A percentile compares a stretch with the other conserved stretches of the same genome.
These are phyloP conservation scores for Plasmodium vinckei DNA, from an alignment of 169 alveolate species.

Conservation along the genomic window DNA sequence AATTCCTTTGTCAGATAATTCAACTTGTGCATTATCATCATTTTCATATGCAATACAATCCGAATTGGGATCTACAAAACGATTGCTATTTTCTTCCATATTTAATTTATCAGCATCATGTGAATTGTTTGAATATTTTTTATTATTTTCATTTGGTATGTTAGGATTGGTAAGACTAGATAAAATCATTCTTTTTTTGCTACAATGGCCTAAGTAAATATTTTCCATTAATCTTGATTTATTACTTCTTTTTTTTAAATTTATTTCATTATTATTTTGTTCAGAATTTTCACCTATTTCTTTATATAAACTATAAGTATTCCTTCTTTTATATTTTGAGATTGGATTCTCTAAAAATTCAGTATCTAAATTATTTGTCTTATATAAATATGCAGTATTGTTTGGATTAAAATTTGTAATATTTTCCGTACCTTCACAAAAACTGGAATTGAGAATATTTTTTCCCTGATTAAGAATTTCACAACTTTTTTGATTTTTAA, in stretches of 20 bases:
- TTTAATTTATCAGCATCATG: neutral
- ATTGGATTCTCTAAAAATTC: neutral
- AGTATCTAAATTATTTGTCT: neutral
- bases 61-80: neutral
- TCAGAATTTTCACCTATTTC: neutral
- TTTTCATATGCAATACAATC: no score
- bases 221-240: slow-evolving; percentile 44
- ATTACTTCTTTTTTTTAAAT: slow-evolving; percentile 54
- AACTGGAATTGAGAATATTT: neutral
- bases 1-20: no score
- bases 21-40: no score
- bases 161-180: slow-evolving; percentile 1
- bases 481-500: neutral
- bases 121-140: neutral
- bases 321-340: slow-evolving; percentile 16
- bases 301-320: slow-evolving; percentile 17
- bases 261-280: slow-evolving; percentile 12
- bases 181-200: slow-evolving; percentile 30
- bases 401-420: no score
- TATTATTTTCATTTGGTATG: neutral
- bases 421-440: neutral
- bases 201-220: slow-evolving; percentile 18
- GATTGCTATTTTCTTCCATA: neutral
- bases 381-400: neutral
- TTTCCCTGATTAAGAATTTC: neutral